Evolutionary conservation across 306 rosid genomes (phyloP).

Genomic region (Castanopsis chinensis): DNA sequence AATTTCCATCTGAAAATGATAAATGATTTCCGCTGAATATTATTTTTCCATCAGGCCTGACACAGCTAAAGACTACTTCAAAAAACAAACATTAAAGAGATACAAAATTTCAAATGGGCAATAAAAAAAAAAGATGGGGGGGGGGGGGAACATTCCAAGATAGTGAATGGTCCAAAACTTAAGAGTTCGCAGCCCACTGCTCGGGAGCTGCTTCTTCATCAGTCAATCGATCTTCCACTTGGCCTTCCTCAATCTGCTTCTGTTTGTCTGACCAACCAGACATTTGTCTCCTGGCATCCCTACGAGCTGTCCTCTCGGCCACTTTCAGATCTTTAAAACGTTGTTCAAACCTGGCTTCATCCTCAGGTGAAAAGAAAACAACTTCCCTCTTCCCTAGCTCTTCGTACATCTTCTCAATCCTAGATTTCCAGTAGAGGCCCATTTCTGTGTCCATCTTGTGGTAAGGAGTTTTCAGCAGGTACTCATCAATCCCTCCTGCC

Average conservation of each 20-base stretch:
- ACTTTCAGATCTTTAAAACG: constrained; percentile 63
- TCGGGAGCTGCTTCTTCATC: constrained; percentile 25
- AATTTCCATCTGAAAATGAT: constrained; percentile 2
- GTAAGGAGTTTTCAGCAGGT: constrained; percentile 89
- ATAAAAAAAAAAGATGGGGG: constrained; percentile 34
- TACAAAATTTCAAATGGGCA: constrained; percentile 35
- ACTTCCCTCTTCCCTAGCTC: constrained; percentile 73
- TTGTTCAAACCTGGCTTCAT: constrained; percentile 62
- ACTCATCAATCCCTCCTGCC: constrained; percentile 93
- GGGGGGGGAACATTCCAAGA: constrained; percentile 16
- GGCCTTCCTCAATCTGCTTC: constrained; percentile 39
- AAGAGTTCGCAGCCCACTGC: constrained; percentile 41
- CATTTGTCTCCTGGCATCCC: constrained; percentile 58
- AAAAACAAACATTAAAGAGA: constrained; percentile 9
- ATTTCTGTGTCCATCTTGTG: constrained; percentile 86
- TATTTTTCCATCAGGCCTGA: not conserved
- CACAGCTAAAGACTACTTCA: constrained; percentile 7
- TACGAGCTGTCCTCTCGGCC: constrained; percentile 54
- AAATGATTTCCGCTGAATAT: not conserved
- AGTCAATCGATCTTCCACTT: constrained; percentile 25
- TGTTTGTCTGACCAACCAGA: constrained; percentile 39
- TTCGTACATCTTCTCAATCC: constrained; percentile 72
- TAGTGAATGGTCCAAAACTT: not conserved
- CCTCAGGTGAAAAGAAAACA: constrained; percentile 68
- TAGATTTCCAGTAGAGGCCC: constrained; percentile 87